phyloP scores from a whole-genome alignment of 2,329 filamentous ascomycete genomes.

The Alternaria atra region DNA sequence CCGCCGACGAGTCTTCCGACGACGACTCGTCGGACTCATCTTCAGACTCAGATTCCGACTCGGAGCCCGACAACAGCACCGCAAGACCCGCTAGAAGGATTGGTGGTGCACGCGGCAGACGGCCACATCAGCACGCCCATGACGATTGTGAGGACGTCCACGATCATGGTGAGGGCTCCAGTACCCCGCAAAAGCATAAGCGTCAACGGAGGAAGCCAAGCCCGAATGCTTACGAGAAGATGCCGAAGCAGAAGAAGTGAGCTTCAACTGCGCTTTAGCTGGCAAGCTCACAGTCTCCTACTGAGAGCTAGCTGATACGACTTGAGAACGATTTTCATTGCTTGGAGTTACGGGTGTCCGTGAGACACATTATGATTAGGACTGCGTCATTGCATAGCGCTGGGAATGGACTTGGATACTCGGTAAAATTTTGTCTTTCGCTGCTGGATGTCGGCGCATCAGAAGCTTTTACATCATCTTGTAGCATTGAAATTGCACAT shows the following conservation, averaged over 20 bases:
- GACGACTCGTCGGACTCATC: constrained; percentile 67
- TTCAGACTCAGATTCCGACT: constrained; percentile 65
- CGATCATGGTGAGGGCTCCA: constrained; percentile 51
- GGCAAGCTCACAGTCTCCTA: constrained; percentile 7
- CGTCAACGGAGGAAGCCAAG: constrained; percentile 65
- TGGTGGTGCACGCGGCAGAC: constrained; percentile 35
- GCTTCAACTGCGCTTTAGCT: background rate
- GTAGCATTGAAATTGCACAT: constrained; percentile 7
- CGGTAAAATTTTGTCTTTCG: constrained; percentile 15
- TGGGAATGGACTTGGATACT: constrained; percentile 7
- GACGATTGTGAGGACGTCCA: constrained; percentile 53
- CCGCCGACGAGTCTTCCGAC: constrained; percentile 75
- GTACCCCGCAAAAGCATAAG: constrained; percentile 50
- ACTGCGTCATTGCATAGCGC: constrained; percentile 27
- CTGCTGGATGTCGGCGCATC: constrained; percentile 33
- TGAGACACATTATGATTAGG: constrained; percentile 5
- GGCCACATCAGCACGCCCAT: constrained; percentile 38
- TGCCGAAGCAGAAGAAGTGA: constrained; percentile 63
- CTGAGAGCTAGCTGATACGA: constrained; percentile 15
- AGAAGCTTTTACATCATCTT: background rate
- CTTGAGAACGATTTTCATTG: constrained; percentile 17
- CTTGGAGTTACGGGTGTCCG: constrained; percentile 21
- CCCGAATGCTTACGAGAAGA: constrained; percentile 84
- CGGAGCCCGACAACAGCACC: constrained; percentile 61
- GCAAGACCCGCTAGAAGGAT: constrained; percentile 51